Evolutionary conservation across 371 early-diverging fungal genomes (phyloP), one percentile per base, ranked within the genome.

Genomic region (Apophysomyces elegans): DNA sequence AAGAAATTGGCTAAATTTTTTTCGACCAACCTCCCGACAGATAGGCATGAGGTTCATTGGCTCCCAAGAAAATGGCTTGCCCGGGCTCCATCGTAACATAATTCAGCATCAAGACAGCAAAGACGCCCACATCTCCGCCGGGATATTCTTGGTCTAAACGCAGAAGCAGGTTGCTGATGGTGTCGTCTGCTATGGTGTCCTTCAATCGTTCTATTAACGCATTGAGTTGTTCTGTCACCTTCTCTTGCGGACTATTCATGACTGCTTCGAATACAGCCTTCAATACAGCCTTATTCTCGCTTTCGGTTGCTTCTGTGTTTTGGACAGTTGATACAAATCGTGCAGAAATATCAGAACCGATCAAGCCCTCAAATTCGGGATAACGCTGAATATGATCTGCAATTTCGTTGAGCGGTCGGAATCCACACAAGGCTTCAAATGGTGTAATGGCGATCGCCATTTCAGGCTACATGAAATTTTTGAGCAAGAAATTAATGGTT

Each of bases 31-130:
- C 93, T 77, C 98, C 98, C 47, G 90, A 94, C 45, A 98, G 69
- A 68, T 99, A 99, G 4, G 99, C 98, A 76, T 98, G 98, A 32
- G 98, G 99, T 68, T 97, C 98, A 70, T 97, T 96, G 1, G 98
- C 97, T 5, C 94, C 96, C 74, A 99, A 80, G 74, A 93, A 99
- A 58, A 98, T 90, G n/a, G 93, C 95, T 56, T 96, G 90, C 2
- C 97, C 96, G 7, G 95, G 93, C 47, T 69, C 63, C 69, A 99
- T 79, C 8, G 72, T 66, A 46, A 97, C 81, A 66, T 93, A 91
- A 75, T 99, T 98, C 56, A 99, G 80, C 70, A 99, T 74, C 37
- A 99, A 87, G 45, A 88, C 85, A 58, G 93, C 92, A 66, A 97
- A 95, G 6, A 89, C 74, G 11, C 99, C 99, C 11, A 97, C 89